phyloP scores from a whole-genome alignment of 2,329 filamentous ascomycete species.

The Colletotrichum limetticola region DNA sequence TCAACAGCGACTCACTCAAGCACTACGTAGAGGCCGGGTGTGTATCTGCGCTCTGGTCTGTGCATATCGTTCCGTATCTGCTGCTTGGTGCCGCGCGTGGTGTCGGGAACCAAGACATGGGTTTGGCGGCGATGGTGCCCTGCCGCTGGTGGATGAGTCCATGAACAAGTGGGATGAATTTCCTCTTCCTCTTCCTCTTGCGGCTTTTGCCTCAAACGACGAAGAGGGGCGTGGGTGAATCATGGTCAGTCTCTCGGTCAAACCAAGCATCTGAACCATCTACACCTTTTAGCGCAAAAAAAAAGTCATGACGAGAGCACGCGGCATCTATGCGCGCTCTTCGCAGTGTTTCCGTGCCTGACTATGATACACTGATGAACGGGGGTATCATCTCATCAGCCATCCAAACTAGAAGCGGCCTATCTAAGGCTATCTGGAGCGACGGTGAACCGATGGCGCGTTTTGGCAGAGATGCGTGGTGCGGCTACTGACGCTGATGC shows the following conservation, averaged over 20 bases:
- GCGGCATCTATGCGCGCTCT: background rate
- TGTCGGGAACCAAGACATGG: slow-evolving; percentile 16
- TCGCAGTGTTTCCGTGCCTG: slow-evolving; percentile 1
- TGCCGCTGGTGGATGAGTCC: slow-evolving; percentile 15
- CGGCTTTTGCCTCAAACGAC: background rate
- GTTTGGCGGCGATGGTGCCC: slow-evolving; percentile 21
- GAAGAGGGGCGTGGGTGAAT: slow-evolving; percentile 20
- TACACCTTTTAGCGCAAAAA: background rate
- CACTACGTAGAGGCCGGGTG: background rate
- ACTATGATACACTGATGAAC: background rate
- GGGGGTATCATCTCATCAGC: background rate
- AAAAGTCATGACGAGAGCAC: slow-evolving; percentile 9
- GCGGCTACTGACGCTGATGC: slow-evolving; percentile 11
- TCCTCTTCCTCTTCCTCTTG: background rate
- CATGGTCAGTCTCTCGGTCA: slow-evolving; percentile 32
- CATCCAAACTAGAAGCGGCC: background rate
- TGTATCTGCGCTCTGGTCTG: slow-evolving; percentile 1
- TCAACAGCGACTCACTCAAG: background rate
- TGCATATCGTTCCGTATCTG: slow-evolving; percentile 8
- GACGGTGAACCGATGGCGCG: background rate
- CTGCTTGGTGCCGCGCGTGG: background rate
- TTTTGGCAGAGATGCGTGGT: background rate
- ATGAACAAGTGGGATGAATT: slow-evolving; percentile 25
- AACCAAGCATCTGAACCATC: background rate
- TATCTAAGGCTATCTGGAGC: background rate